Percentiles rank a stretch among this genome's conserved stretches.
Evolutionary conservation across 176 grass and related monocot species (phyloP).

Genomic region (Poa pratensis): DNA sequence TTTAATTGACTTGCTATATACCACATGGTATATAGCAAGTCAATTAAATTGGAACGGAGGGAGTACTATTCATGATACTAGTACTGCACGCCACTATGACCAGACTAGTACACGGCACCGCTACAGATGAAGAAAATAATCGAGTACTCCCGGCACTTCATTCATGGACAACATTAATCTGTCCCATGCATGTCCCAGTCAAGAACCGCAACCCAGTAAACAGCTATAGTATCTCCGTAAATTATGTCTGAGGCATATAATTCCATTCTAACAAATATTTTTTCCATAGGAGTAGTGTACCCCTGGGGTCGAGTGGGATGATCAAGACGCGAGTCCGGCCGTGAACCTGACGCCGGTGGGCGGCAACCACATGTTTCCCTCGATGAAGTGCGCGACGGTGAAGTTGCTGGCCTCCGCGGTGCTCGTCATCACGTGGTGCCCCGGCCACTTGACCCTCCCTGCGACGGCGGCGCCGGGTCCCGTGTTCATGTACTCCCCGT

Average conservation of each 20-base stretch:
- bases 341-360: slow-evolving; percentile 64
- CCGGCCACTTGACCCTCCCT: slow-evolving; percentile 57
- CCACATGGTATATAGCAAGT: too few relatives aligned
- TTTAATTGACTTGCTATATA: too few relatives aligned
- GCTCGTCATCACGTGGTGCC: slow-evolving; percentile 55
- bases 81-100: too few relatives aligned
- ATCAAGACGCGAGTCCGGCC: slow-evolving; percentile 46
- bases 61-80: too few relatives aligned
- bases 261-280: background rate
- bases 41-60: too few relatives aligned
- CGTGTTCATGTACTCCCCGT: slow-evolving; percentile 67
- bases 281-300: background rate
- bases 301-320: too few relatives aligned
- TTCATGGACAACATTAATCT: background rate
- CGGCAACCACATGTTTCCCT: slow-evolving; percentile 79
- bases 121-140: background rate
- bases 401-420: slow-evolving; percentile 53
- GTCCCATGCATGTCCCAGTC: background rate
- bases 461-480: slow-evolving; percentile 50
- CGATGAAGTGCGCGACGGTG: slow-evolving; percentile 72
- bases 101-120: too few relatives aligned
- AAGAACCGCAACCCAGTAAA: background rate
- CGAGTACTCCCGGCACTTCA: background rate
- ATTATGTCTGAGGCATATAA: background rate
- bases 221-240: slow-evolving; percentile 22